Evolutionary conservation across 2,329 filamentous ascomycete genomes (phyloP), one percentile per base, ranked within the genome.

Genomic region (Ambrosiella beaveri): DNA sequence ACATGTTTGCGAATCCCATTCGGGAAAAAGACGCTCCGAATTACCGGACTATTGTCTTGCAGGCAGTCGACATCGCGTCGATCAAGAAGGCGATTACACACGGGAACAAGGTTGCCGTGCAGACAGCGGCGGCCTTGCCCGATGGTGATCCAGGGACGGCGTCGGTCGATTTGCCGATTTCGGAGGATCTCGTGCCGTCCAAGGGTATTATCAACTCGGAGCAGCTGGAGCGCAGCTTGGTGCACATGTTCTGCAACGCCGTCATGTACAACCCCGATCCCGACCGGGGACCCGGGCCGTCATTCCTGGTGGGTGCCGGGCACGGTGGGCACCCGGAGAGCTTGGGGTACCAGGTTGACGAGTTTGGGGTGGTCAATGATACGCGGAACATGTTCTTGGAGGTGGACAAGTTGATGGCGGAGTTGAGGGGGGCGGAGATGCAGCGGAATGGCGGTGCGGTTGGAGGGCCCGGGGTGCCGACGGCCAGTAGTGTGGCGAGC

Each of bases 181-280:
- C 80, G 1, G 78, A 84, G 54, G 88, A 96, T 59, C 74, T 95
- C 35, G 76, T 91, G 1, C 88, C 91, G 1, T 91, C 93, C 0
- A 87, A 83, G 64, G 88, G 84, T 17, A 95, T 97, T 64, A 87
- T 97, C 69, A 97, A 97, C 69, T 90, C 86, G 55, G 82, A 85
- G 1, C 93, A 97, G 68, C 76, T 97, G 13, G 91, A 97, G 70
- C 88, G 89, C 63, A 91, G 97, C 68, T 74, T 97, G 9, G 88
- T 94, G 64, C 86, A 94, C 65, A 96, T 97, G 87, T 95, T 97
- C 68, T 88, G 89, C 63, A 97, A 97, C 66, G 91, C 93, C 15
- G 86, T 96, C 70, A 97, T 98, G 93, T 98, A 95, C 74, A 97
- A 97, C 65, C 83, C 86, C 0, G 88, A 95, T 62, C 82, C 85